Evolutionary conservation across 305 asterid species (phyloP).

Genomic region (Salvia sclarea): DNA sequence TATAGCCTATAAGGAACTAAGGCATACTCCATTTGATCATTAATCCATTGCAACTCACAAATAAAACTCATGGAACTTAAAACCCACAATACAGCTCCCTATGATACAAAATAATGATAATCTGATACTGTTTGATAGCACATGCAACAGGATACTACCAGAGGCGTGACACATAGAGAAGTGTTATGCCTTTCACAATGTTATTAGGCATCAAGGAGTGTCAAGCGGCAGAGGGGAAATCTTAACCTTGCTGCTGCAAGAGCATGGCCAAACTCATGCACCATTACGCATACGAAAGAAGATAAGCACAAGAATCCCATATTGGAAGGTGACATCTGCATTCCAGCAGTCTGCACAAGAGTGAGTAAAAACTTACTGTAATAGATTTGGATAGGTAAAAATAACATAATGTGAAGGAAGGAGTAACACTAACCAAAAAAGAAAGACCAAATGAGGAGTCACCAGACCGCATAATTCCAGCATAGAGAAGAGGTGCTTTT

Average conservation of each 20-base stretch:
- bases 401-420: constrained; percentile 4
- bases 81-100: constrained; percentile 10
- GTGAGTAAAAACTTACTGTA: background rate
- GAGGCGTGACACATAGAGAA: constrained; percentile 7
- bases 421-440: constrained; percentile 50
- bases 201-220: constrained; percentile 13
- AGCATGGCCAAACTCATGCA: constrained; percentile 91
- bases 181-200: background rate
- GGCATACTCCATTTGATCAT: constrained; percentile 1
- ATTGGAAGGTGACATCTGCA: constrained; percentile 53
- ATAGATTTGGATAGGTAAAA: background rate
- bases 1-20: constrained; percentile 2
- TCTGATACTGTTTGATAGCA: background rate
- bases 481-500: constrained; percentile 41
- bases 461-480: constrained; percentile 37
- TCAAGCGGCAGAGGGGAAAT: constrained; percentile 29
- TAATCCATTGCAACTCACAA: constrained; percentile 9
- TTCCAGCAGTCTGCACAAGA: constrained; percentile 55
- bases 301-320: constrained; percentile 68
- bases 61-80: background rate
- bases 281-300: constrained; percentile 55
- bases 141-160: constrained; percentile 18
- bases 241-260: constrained; percentile 94
- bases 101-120: constrained; percentile 10
- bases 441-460: constrained; percentile 46